Evolutionary conservation across 73 alveolate species (phyloP), one percentile per base, ranked within the genome.

Genomic region (Paramecium primaurelia): DNA sequence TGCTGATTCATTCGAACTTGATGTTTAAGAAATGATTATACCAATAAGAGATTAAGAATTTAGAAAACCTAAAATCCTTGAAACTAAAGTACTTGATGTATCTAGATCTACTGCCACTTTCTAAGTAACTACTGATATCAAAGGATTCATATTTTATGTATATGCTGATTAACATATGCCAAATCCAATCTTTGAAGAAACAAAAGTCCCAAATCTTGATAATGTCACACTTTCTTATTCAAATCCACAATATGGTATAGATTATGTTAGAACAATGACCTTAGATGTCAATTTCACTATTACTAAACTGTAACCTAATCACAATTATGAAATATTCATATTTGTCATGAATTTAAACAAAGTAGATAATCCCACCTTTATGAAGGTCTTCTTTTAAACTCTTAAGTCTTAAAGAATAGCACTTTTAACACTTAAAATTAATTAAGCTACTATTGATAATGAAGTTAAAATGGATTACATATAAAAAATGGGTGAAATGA

Each of bases 81-180:
- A 51, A 22, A 85, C 83, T 10, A 42, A 25, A 45, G 20, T 25
- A 10, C 60, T 58, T 7, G 40, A 42, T 64, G 84, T 71, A 16
- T 71, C 94, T 32, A 69, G 94, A 71, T 71, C 94, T 16, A 38
- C 92, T 89, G 94, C 88, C 7, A 89, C 92, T 20, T 83, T 89
- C 36, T 71, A 58, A 38, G 88, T 89, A 0, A 8, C n/a, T 9
- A 85, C 77, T 40, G 94, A 89, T 47, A 71, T 71, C 25, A 71
- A 89, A 38, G 94, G 94, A 10, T 89, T 89, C 28, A 32, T 89
- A n/a, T 89, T 42, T 71, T 89, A 71, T 47, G 94, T 89, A 0
- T 77, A 42, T n/a, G 94, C 94, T 20, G 88, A 89, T 42, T 20
- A 89, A 89, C 86, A 83, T 47, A 89, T 89, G 59, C 94, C 94